Evolutionary conservation across 148 eudicot genomes (phyloP), one percentile per base, ranked within the genome.

Genomic region (Mesembryanthemum crystallinum): DNA sequence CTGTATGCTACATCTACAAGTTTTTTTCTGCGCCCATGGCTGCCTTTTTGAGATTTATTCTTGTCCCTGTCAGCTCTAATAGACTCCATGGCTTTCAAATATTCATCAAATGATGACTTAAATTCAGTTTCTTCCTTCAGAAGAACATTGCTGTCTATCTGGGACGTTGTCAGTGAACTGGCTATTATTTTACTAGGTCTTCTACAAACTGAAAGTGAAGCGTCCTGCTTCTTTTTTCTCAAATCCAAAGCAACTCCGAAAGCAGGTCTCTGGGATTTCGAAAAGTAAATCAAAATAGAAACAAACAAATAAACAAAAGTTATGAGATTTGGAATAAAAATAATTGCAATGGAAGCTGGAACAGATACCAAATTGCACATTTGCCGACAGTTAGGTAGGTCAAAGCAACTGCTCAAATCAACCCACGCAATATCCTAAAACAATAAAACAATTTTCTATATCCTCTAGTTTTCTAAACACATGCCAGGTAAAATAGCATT

Each of bases 31-130:
- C 47, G 76, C n/a, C 67, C 60, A 29, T n/a, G 60, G 62, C 83
- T 37, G 24, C 65, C 79, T 27, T 61, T 59, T 33, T 72, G 62
- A 60, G 66, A 35, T 65, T 81, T 65, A 58, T 72, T 70, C 79
- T 71, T 82, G 69, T 83, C 87, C 69, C 87, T 80, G 23, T 65
- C 86, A 54, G 67, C 82, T 76, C 78, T 88, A 71, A 87, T 81
- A 66, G 86, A 80, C 84, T 92, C 95, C 97, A 92, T 82, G 30
- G 87, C 93, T 80, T 88, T 87, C 82, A 92, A 84, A 75, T 94
- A 92, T 70, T 90, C 93, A 47, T 86, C 95, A 75, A 94, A 94
- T 9, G 97, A 87, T 6, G 95, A 88, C 81, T 87, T 90, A 67
- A 90, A 94, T 47, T 86, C 74, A 67, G 80, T 65, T 27, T 71